Evolutionary conservation across 495 filamentous ascomycete species (phyloP).

Genomic region (Neurospora intermedia): DNA sequence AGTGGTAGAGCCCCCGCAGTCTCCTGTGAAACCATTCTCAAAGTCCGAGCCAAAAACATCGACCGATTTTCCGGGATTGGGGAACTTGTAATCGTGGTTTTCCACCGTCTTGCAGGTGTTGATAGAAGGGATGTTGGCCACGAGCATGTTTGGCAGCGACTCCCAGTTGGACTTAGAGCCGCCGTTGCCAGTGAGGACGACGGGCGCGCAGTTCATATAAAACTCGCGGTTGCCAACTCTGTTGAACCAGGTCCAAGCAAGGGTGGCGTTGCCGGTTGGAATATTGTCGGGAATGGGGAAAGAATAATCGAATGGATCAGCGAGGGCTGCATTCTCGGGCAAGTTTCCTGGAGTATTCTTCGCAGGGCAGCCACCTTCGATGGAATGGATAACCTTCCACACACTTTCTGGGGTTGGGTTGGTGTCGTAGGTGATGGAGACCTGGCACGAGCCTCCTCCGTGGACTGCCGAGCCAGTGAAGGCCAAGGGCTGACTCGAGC

Average conservation of each 20-base stretch:
- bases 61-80: slow-evolving; percentile 46
- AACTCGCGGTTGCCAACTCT: slow-evolving; percentile 79
- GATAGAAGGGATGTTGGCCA: slow-evolving; percentile 52
- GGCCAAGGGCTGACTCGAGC: slow-evolving; percentile 39
- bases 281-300: slow-evolving; percentile 50
- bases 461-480: slow-evolving; percentile 61
- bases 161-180: slow-evolving; percentile 40
- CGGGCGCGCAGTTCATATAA: slow-evolving; percentile 88
- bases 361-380: slow-evolving; percentile 70
- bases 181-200: slow-evolving; percentile 48
- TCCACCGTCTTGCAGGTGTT: slow-evolving; percentile 40
- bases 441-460: slow-evolving; percentile 79
- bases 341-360: slow-evolving; percentile 33
- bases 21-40: background rate
- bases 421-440: slow-evolving; percentile 68
- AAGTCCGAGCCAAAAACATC: slow-evolving; percentile 15
- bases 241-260: slow-evolving; percentile 92
- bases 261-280: slow-evolving; percentile 49
- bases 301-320: slow-evolving; percentile 31
- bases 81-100: slow-evolving; percentile 37
- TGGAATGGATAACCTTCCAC: slow-evolving; percentile 75
- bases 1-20: too few species aligned
- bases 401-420: slow-evolving; percentile 42
- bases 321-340: slow-evolving; percentile 14
- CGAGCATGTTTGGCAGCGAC: slow-evolving; percentile 67